Evolutionary conservation across 768 basidiomycete genomes (phyloP).

Genomic region (Russula sp.): DNA sequence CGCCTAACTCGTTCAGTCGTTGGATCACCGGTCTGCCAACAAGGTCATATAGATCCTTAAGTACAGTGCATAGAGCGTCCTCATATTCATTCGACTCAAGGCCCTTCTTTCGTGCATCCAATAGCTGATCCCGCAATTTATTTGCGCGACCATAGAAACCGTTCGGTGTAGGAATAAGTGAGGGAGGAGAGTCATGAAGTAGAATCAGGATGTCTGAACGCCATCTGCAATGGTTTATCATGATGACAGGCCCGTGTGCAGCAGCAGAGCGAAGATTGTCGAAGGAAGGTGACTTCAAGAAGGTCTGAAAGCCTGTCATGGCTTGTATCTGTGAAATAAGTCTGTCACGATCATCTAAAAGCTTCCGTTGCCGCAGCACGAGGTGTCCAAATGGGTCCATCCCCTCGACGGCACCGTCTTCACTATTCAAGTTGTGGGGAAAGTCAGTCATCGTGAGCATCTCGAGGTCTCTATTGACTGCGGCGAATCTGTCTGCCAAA

Average conservation of each 20-base stretch:
- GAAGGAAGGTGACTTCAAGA: not conserved
- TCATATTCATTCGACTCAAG: too few relatives aligned
- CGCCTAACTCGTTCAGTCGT: too few relatives aligned
- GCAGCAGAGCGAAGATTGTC: not conserved
- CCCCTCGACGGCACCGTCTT: conserved; percentile 15
- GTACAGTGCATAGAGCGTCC: too few relatives aligned
- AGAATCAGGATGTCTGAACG: not conserved
- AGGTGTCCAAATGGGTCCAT: conserved; percentile 26
- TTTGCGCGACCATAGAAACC: too few relatives aligned
- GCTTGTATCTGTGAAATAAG: not conserved
- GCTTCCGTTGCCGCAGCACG: not conserved
- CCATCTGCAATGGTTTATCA: not conserved
- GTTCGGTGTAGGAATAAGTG: too few relatives aligned
- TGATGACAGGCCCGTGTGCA: not conserved
- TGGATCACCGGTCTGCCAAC: too few relatives aligned
- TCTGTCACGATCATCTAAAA: not conserved
- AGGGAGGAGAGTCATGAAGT: not conserved
- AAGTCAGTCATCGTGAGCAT: not conserved
- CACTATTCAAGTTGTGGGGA: too few relatives aligned
- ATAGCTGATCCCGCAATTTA: too few relatives aligned
- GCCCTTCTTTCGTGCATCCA: too few relatives aligned
- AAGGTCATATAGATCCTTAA: too few relatives aligned
- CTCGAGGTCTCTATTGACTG: not conserved
- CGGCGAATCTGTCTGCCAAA: not conserved
- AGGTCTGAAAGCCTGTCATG: not conserved